Evolutionary conservation across 345 rosid genomes (phyloP).

Genomic region (Melastoma malabathricum): DNA sequence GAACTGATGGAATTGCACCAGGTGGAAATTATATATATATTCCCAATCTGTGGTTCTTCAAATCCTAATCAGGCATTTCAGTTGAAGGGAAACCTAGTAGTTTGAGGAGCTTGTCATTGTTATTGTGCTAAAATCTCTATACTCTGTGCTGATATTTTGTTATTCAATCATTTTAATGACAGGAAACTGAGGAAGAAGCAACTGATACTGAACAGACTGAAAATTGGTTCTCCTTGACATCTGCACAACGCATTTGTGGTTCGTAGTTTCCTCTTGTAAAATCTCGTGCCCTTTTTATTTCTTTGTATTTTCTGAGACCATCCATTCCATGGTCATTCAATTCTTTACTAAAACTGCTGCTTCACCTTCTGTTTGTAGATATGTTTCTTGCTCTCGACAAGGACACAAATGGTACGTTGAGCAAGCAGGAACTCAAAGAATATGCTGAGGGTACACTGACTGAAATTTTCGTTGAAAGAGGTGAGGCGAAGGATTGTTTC

Average conservation of each 20-base stretch:
- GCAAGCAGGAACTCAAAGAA: conserved; percentile 94
- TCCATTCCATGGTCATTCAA: not conserved
- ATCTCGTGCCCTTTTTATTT: not conserved
- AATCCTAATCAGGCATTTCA: too few species aligned
- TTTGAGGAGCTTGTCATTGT: too few species aligned
- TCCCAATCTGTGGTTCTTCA: too few species aligned
- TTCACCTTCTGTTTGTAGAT: conserved; percentile 31
- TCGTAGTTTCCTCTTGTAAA: conserved; percentile 7
- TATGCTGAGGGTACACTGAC: conserved; percentile 96
- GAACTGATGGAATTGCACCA: conserved; percentile 99
- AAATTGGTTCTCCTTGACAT: conserved; percentile 98
- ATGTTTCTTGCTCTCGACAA: conserved; percentile 96
- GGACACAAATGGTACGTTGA: conserved; percentile 78
- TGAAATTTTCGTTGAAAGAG: conserved; percentile 90
- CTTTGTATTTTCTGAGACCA: not conserved
- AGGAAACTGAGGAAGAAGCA: conserved; percentile 98
- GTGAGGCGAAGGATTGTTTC: conserved; percentile 17
- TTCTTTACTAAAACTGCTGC: not conserved
- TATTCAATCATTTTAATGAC: not conserved
- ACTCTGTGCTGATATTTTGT: not conserved
- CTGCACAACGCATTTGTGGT: conserved; percentile 98
- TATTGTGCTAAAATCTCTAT: too few species aligned
- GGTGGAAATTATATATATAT: conserved; percentile 22
- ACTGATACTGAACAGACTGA: conserved; percentile 98
- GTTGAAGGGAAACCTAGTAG: too few species aligned